A percentile compares a stretch with the other conserved stretches of the same genome.
These are phyloP conservation scores for Acacia acuminata DNA, from an alignment of 306 rosid genomes.

Conservation along the genomic window DNA sequence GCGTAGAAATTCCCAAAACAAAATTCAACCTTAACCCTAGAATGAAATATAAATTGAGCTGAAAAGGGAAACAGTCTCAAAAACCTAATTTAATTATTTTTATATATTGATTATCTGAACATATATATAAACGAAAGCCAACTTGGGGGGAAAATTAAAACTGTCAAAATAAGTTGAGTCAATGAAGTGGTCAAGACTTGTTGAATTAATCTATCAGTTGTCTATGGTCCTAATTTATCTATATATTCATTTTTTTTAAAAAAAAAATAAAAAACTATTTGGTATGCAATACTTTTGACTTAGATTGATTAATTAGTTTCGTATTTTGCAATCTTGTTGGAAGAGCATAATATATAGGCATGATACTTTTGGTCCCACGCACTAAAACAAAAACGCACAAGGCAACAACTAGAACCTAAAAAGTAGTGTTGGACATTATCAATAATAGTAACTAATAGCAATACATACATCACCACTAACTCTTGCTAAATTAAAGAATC, in stretches of 20 bases:
- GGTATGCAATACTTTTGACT: neutral
- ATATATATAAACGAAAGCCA: no score
- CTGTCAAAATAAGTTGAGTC: neutral
- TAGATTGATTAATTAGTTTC: no score
- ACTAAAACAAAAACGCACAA: constrained; percentile 8
- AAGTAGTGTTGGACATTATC: neutral
- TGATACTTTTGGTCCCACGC: constrained; percentile 35
- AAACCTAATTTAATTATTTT: neutral
- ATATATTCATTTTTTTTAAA: neutral
- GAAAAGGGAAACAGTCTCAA: neutral
- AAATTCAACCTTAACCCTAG: no score
- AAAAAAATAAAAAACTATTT: no score
- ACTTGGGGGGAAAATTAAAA: no score
- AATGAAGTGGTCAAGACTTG: neutral
- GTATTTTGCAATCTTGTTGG: neutral
- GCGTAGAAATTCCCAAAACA: no score
- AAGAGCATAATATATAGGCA: neutral
- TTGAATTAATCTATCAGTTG: neutral
- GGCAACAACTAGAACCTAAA: constrained; percentile 7
- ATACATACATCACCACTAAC: constrained; percentile 32
- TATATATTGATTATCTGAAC: neutral
- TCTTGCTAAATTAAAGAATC: neutral
- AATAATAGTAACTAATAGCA: constrained; percentile 13
- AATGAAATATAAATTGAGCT: neutral
- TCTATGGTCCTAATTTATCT: neutral